Evolutionary conservation across 176 grass and related monocot genomes (phyloP), one percentile per base, ranked within the genome.

Genomic region (Musa schizocarpa): DNA sequence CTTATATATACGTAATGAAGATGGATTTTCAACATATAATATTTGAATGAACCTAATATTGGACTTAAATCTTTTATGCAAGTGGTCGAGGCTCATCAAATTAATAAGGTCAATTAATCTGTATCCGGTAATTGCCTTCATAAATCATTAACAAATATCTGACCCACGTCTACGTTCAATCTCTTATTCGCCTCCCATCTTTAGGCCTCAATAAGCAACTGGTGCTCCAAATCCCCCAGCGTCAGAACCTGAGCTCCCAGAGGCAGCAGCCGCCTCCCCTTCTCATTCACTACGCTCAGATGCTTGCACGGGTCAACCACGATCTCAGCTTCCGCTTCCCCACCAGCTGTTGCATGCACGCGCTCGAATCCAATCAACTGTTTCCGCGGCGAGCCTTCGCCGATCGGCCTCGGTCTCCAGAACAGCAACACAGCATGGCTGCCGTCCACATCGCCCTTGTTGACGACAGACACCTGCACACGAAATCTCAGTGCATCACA

Each of bases 291-390:
- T 16, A 73, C 53, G 63, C 86, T 89, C 59, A 98, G 86, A 27
- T 80, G 75, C 72, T 89, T 90, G 86, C 88, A 98, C 9, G 90
- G 88, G 54, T 98, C 84, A 2, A 91, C 73, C 12, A 20, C 68
- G 20, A 98, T 89, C 64, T 76, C 69, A 55, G 88, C 77, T 59
- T 77, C 71, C 21, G 81, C 77, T 57, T 81, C 56, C 64, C 73
- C 17, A 14, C 81, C 87, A 52, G 83, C 76, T 11, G 5, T 74
- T 13, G 89, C 85, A 73, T 79, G 77, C 9, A 92, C 79, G 2
- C 89, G 82, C 69, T 90, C 79, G 11, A 96, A 96, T 14, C 87
- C 85, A 72, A 92, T 74, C 85, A 96, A 64, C 25, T 96, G 93
- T 80, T 88, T 90, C n/a, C 82, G 9, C 51, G 87, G 89, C 74